These are phyloP conservation scores for Microbotryomycetes sp. DNA, from an alignment of 1,284 basidiomycete species.

Conservation along the genomic window DNA sequence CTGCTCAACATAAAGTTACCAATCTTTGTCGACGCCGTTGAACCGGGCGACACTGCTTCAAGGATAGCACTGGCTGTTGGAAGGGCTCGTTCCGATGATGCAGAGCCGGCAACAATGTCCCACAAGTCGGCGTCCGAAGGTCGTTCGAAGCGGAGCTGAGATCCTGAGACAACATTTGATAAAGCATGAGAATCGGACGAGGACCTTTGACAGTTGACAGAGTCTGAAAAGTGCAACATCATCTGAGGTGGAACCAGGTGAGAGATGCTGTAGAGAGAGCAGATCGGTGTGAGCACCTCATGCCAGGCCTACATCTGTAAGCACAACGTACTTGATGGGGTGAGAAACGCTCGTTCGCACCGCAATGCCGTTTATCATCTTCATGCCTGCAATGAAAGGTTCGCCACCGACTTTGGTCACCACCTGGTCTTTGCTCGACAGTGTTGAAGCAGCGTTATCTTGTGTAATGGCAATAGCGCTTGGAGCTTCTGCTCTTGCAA, in stretches of 20 bases:
- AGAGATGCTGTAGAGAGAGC: conserved; percentile 23
- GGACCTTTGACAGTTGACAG: not conserved
- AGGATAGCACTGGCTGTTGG: conserved; percentile 2
- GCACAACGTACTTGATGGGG: conserved; percentile 32
- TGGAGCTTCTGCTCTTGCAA: not conserved
- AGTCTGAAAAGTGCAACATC: conserved; percentile 10
- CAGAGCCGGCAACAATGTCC: conserved; percentile 8
- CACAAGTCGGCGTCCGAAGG: conserved; percentile 19
- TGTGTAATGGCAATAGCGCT: too few relatives aligned
- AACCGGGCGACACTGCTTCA: not conserved
- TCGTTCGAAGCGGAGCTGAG: conserved; percentile 15
- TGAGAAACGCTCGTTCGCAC: conserved; percentile 36
- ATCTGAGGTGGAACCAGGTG: conserved; percentile 35
- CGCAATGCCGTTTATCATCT: conserved; percentile 22
- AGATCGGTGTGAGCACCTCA: not conserved
- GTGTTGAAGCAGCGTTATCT: not conserved
- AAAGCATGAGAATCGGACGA: not conserved
- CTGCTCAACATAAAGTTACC: conserved; percentile 89
- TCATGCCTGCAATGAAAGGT: conserved; percentile 19
- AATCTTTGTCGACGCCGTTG: conserved; percentile 40
- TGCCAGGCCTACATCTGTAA: not conserved
- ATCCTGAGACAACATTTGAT: not conserved
- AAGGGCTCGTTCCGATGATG: conserved; percentile 11
- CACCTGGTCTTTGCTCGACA: too few relatives aligned
- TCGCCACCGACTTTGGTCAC: too few relatives aligned